Evolutionary conservation across 1,284 basidiomycete species (phyloP), one percentile per base, ranked within the genome.

Genomic region (Leccinum solheimii): DNA sequence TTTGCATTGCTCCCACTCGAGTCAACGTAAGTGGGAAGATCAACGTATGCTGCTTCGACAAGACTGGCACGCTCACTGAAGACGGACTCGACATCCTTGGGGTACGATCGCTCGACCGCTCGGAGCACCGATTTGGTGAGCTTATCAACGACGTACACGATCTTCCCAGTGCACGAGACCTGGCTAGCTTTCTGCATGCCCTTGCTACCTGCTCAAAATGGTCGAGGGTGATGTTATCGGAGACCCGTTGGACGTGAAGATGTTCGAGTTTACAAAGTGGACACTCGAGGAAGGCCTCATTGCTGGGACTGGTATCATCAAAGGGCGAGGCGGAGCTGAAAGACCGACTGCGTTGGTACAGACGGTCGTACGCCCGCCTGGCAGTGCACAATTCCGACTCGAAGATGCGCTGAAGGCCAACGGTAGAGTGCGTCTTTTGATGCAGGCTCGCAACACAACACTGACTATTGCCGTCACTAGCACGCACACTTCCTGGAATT

Each of bases 1-100:
- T 94, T 79, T 99, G 97, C 75, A 98, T 98, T 64, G 95, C 97
- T 5, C 97, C 97, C 0, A 97, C 91, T 68, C 83, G 97, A 34
- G 94, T 99, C 69, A 99, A 99, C 73, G 89, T 99, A 56, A 95
- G 90, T 3, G 97, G 97, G 34, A 97, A 98, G 78, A 84, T 99
- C 79, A 98, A 99, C 67, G 91, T 99, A 8, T 97, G 96, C 70
- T 98, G 96, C 76, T 99, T 99, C 72, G 97, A 99, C 82, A 99
- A 99, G 80, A 99, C 97, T 1, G 97, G 97, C 3, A 99, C 97
- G 1, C 83, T 99, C 16, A 99, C 97, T 0, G 97, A 98, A 76
- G 97, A 99, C 67, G 97, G 97, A 1, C 83, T 99, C 50, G 97
- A 99, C 72, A 95, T 99, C 55, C 89, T 99, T 52, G 95, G 95